Evolutionary conservation across 331 rosid species (phyloP).

Genomic region (Pyrus hybrid): DNA sequence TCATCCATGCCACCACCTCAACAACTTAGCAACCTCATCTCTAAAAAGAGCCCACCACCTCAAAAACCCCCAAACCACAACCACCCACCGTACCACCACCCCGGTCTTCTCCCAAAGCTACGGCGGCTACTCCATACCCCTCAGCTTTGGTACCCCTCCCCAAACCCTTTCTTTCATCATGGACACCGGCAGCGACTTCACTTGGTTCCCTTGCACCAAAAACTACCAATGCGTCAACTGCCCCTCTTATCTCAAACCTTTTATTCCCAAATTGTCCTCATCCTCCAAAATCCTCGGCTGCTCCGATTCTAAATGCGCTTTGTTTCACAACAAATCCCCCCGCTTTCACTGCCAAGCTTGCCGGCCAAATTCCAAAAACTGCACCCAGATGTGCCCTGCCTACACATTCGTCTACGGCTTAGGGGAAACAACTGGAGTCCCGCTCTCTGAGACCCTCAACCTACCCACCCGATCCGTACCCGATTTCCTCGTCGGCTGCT

Average conservation of each 20-base stretch:
- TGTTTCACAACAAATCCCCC: constrained; percentile 26
- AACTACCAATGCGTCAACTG: constrained; percentile 58
- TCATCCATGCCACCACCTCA: constrained; percentile 38
- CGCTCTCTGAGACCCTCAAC: constrained; percentile 46
- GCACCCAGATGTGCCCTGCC: constrained; percentile 44
- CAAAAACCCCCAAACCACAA: constrained; percentile 25
- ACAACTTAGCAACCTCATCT: constrained; percentile 40
- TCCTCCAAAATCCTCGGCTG: constrained; percentile 52
- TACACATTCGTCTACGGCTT: constrained; percentile 51
- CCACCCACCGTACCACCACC: constrained; percentile 8
- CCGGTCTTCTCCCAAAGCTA: constrained; percentile 45
- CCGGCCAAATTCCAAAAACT: constrained; percentile 18
- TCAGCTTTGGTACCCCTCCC: constrained; percentile 64
- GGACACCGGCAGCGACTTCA: constrained; percentile 81
- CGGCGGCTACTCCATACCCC: constrained; percentile 65
- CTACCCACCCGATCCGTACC: constrained; percentile 26
- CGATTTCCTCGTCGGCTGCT: constrained; percentile 62
- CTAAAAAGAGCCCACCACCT: constrained; percentile 63
- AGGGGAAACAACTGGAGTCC: constrained; percentile 53
- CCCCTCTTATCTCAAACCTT: constrained; percentile 37
- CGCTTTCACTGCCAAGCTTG: constrained; percentile 43
- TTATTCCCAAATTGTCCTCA: constrained; percentile 53
- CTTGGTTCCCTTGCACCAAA: constrained; percentile 76
- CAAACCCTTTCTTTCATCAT: constrained; percentile 41
- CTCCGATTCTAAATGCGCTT: constrained; percentile 46